Percentiles rank a stretch among this genome's conserved stretches.
These are phyloP conservation scores for Rossbeevera mucosa DNA, from an alignment of 768 basidiomycete species.

Conservation along the genomic window DNA sequence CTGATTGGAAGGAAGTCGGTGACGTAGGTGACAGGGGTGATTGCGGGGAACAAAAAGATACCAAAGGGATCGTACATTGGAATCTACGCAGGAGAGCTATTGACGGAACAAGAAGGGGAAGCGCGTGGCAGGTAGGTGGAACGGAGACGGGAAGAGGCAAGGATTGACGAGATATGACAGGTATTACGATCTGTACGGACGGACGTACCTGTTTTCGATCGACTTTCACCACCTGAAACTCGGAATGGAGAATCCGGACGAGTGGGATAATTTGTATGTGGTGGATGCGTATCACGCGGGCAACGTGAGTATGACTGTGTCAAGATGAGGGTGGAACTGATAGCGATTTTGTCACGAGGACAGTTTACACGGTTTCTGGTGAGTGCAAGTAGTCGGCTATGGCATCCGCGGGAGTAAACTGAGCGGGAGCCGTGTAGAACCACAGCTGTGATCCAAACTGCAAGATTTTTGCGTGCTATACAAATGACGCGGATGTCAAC, in stretches of 20 bases:
- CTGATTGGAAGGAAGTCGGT: not conserved
- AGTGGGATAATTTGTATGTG: slow-evolving; percentile 39
- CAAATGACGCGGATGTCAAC: slow-evolving; percentile 68
- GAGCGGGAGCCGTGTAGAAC: slow-evolving; percentile 48
- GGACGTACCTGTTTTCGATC: slow-evolving; percentile 79
- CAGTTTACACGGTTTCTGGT: slow-evolving; percentile 92
- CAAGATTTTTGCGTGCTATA: slow-evolving; percentile 63
- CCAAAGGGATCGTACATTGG: slow-evolving; percentile 70
- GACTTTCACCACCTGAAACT: slow-evolving; percentile 67
- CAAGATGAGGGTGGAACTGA: slow-evolving; percentile 2
- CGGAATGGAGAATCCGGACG: slow-evolving; percentile 22
- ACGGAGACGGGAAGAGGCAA: not conserved
- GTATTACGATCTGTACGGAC: slow-evolving; percentile 66
- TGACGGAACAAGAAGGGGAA: slow-evolving; percentile 66
- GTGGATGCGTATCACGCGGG: slow-evolving; percentile 89
- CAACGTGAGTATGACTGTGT: slow-evolving; percentile 51
- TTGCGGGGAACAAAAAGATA: slow-evolving; percentile 62
- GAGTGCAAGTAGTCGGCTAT: slow-evolving; percentile 21
- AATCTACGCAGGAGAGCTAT: slow-evolving; percentile 79
- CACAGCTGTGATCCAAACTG: slow-evolving; percentile 91
- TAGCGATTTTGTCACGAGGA: not conserved
- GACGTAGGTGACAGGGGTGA: slow-evolving; percentile 50
- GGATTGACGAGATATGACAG: slow-evolving; percentile 34
- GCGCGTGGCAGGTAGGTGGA: slow-evolving; percentile 58
- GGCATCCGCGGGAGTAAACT: not conserved